Evolutionary conservation across 129 eudicot species (phyloP).

Genomic region (Lonicera japonica): DNA sequence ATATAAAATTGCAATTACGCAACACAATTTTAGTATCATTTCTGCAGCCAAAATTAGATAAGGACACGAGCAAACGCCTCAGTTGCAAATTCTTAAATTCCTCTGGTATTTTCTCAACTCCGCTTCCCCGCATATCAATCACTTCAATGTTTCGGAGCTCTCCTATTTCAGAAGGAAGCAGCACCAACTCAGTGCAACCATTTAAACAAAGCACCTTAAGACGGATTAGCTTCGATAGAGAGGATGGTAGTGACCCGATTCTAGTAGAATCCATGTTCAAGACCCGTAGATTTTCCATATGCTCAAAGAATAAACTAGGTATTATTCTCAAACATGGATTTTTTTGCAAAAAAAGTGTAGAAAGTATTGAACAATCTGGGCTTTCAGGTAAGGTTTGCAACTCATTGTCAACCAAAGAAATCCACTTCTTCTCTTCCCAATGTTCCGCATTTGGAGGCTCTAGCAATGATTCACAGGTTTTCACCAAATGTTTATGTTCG

Average conservation of each 20-base stretch:
- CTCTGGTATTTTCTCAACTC: conserved; percentile 16
- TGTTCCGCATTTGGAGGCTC: conserved; percentile 13
- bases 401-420: conserved; percentile 13
- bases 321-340: conserved; percentile 14
- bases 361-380: conserved; percentile 19
- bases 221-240: conserved; percentile 3
- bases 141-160: conserved; percentile 22
- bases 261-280: conserved; percentile 20
- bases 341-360: conserved; percentile 26
- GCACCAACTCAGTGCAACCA: conserved; percentile 15
- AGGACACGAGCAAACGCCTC: conserved; percentile 21
- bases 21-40: conserved; percentile 1
- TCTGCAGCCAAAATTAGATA: conserved; percentile 2
- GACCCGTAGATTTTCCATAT: conserved; percentile 27
- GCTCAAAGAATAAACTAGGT: conserved; percentile 15
- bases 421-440: conserved; percentile 3
- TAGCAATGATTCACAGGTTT: conserved; percentile 9
- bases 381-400: conserved; percentile 16
- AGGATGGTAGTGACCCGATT: conserved; percentile 24
- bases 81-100: conserved; percentile 12
- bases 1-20: conserved; percentile 2
- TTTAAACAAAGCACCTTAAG: conserved; percentile 26
- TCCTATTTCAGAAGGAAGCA: conserved; percentile 21
- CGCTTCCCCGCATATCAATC: conserved; percentile 28
- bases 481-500: conserved; percentile 11